A percentile compares a stretch with the other conserved stretches of the same genome.
These are phyloP conservation scores for Willaertia magna DNA, from an alignment of 208 protist genomes.

Conservation along the genomic window DNA sequence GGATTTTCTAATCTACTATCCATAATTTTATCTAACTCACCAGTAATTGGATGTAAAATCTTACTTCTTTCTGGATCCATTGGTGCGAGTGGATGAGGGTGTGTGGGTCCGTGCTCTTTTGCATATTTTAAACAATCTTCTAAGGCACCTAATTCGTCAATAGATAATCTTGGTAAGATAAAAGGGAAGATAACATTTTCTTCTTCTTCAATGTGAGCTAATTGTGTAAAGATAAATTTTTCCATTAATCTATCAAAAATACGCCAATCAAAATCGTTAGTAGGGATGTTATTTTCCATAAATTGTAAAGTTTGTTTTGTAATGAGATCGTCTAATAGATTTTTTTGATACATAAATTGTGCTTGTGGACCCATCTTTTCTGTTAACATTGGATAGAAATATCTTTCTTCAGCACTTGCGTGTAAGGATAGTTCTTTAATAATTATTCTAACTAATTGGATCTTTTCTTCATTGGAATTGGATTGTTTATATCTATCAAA, in stretches of 20 bases:
- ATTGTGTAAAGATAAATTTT: background rate
- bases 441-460: background rate
- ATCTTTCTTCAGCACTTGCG: background rate
- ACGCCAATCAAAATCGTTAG: background rate
- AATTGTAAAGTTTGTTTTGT: background rate
- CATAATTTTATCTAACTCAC: background rate
- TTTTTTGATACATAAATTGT: background rate
- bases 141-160: background rate
- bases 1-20: too few relatives aligned
- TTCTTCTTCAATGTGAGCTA: background rate
- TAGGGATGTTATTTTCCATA: background rate
- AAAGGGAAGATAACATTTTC: background rate
- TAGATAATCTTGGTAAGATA: background rate
- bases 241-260: background rate
- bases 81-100: background rate
- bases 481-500: background rate
- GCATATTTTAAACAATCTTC: background rate
- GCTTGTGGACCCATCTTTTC: background rate
- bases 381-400: background rate
- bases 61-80: background rate
- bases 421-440: background rate
- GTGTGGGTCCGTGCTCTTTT: background rate
- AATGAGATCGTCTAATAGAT: background rate
- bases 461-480: background rate
- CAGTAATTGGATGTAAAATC: background rate